Percentiles rank a stretch among this genome's conserved stretches.
These are phyloP conservation scores for Pestalotiopsis sp. DNA, from an alignment of 2,329 filamentous ascomycete species.

Conservation along the genomic window DNA sequence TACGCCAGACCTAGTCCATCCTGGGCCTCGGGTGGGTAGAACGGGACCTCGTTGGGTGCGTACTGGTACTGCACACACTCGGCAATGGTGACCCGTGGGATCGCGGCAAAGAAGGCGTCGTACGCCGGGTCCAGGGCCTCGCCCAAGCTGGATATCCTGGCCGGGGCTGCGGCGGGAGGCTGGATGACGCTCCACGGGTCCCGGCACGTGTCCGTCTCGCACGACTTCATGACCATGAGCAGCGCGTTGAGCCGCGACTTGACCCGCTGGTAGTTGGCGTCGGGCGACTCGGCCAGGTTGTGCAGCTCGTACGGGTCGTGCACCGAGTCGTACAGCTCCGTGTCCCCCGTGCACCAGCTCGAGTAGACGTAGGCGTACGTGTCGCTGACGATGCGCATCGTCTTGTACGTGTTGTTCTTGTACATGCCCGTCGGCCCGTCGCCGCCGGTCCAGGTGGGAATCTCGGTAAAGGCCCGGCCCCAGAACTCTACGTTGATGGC, in stretches of 20 bases:
- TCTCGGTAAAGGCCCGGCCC: conserved; percentile 31
- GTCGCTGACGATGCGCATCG: conserved; percentile 51
- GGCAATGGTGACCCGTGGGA: neutral
- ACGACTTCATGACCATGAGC: conserved; percentile 28
- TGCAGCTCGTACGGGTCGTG: conserved; percentile 26
- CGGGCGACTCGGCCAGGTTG: conserved; percentile 18
- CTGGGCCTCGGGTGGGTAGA: neutral
- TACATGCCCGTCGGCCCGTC: neutral
- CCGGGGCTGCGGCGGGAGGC: conserved; percentile 40
- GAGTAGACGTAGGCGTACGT: conserved; percentile 65
- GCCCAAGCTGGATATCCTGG: conserved; percentile 28
- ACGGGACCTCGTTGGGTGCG: neutral
- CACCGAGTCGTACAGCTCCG: conserved; percentile 64
- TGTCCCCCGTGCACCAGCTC: conserved; percentile 69
- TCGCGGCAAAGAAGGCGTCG: conserved; percentile 52
- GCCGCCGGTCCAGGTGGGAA: neutral
- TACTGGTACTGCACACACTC: neutral
- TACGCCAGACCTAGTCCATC: neutral
- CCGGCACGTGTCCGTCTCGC: conserved; percentile 22
- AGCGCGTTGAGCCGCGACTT: conserved; percentile 23
- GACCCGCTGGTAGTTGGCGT: conserved; percentile 14
- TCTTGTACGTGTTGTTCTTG: conserved; percentile 62
- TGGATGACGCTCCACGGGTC: conserved; percentile 49
- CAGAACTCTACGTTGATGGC: conserved; percentile 53
- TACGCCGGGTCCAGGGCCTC: conserved; percentile 51